Percentiles rank a stretch among this genome's conserved stretches.
Evolutionary conservation across 441 rosid species (phyloP).

Genomic region (Omphalea diandra): DNA sequence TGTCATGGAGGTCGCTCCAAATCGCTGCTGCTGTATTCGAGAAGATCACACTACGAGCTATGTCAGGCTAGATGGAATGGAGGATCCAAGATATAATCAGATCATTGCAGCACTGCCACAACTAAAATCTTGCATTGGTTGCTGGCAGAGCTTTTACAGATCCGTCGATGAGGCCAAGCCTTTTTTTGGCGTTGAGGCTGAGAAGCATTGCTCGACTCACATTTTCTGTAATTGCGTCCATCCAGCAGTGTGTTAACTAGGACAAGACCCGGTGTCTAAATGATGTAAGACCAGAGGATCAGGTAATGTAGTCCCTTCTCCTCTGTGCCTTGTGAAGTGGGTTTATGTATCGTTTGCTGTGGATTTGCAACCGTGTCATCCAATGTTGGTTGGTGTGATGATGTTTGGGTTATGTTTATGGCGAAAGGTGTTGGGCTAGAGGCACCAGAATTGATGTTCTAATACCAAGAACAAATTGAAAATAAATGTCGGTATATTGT

Average conservation of each 20-base stretch:
- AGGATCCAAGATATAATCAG: constrained; percentile 9
- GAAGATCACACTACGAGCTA: not conserved
- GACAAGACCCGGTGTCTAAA: not conserved
- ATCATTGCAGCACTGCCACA: not conserved
- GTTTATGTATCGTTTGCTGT: not conserved
- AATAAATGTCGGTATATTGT: too few species aligned
- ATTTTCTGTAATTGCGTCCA: not conserved
- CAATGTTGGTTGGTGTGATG: not conserved
- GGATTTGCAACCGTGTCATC: not conserved
- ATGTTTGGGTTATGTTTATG: not conserved
- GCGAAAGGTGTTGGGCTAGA: constrained; percentile 7
- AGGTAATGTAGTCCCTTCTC: not conserved
- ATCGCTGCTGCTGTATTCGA: not conserved
- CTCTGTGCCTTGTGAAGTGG: not conserved
- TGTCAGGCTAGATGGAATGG: not conserved
- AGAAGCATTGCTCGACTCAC: not conserved
- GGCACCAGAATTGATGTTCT: not conserved
- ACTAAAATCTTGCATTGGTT: not conserved
- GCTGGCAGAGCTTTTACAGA: not conserved
- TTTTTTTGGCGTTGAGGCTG: not conserved
- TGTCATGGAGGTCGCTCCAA: constrained; percentile 5
- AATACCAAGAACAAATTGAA: not conserved
- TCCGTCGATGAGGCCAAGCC: not conserved
- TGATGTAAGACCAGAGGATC: not conserved
- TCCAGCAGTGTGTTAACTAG: not conserved